A percentile compares a stretch with the other conserved stretches of the same genome.
Conservation (phyloP, 768 basidiomycete species). For the Paxillus rubicundulus region DNA sequence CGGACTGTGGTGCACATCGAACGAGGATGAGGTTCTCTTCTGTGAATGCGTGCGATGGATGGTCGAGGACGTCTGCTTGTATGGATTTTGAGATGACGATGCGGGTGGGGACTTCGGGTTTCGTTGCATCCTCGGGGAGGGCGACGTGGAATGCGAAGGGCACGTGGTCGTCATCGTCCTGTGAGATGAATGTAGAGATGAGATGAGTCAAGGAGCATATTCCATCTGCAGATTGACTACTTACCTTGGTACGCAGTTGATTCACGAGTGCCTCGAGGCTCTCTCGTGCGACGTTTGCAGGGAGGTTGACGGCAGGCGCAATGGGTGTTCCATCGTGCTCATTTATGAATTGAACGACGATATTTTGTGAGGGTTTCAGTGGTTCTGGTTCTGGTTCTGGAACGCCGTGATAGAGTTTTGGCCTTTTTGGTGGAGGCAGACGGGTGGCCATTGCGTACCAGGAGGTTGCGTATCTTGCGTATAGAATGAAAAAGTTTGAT, state of each 20-base stretch:
- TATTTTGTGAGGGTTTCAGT: constrained; percentile 50
- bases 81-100: constrained; percentile 85
- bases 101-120: constrained; percentile 59
- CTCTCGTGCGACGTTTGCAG: constrained; percentile 81
- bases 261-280: constrained; percentile 88
- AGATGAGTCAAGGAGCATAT: constrained; percentile 9
- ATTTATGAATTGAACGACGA: constrained; percentile 91
- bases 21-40: constrained; percentile 86
- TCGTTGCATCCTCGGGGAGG: constrained; percentile 55
- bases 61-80: constrained; percentile 73
- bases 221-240: constrained; percentile 24
- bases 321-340: constrained; percentile 80
- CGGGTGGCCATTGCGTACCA: constrained; percentile 66
- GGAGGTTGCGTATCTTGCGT: not conserved
- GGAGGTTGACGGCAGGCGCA: constrained; percentile 86
- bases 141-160: constrained; percentile 90
- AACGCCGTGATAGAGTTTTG: constrained; percentile 76
- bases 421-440: constrained; percentile 85
- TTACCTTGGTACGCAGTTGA: constrained; percentile 72
- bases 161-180: constrained; percentile 75
- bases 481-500: not conserved
- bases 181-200: constrained; percentile 3
- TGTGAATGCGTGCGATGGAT: constrained; percentile 69
- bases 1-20: constrained; percentile 91
- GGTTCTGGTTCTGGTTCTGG: constrained; percentile 59